phyloP scores from a whole-genome alignment of 1,284 basidiomycete species.

The Moesziomyces parantarcticus region DNA sequence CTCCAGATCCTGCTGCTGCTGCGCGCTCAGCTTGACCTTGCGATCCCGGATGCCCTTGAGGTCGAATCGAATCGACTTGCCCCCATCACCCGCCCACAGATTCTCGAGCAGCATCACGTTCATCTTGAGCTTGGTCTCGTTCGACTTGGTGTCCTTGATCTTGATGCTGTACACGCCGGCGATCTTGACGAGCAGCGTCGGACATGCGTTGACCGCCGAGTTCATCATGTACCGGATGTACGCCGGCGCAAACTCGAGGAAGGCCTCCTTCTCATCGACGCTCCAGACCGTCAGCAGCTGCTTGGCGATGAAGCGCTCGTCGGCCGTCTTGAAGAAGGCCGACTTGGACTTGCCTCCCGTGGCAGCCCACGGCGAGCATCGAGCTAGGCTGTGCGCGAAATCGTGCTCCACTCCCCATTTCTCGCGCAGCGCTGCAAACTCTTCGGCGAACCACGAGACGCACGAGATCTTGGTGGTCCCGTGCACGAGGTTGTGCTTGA shows the following conservation, averaged over 20 bases:
- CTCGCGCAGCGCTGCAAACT: conserved; percentile 56
- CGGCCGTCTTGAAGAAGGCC: conserved; percentile 58
- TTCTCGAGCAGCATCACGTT: conserved; percentile 63
- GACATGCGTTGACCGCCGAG: conserved; percentile 49
- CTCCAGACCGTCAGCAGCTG: conserved; percentile 60
- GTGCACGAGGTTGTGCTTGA: conserved; percentile 59
- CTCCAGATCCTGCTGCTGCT: conserved; percentile 39
- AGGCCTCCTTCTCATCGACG: conserved; percentile 63
- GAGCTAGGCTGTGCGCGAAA: conserved; percentile 54
- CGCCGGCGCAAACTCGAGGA: conserved; percentile 60
- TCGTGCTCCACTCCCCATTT: conserved; percentile 57
- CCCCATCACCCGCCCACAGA: conserved; percentile 54
- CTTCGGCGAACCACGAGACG: conserved; percentile 63
- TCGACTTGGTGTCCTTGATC: conserved; percentile 58
- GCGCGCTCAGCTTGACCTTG: conserved; percentile 45
- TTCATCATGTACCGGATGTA: conserved; percentile 63
- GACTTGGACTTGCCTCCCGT: conserved; percentile 58
- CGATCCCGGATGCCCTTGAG: conserved; percentile 62
- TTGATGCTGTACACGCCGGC: conserved; percentile 62
- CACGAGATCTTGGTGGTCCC: conserved; percentile 60
- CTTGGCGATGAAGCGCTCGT: conserved; percentile 58
- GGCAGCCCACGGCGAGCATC: conserved; percentile 53
- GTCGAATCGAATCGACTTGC: conserved; percentile 52
- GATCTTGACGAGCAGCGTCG: conserved; percentile 63
- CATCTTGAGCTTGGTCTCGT: conserved; percentile 59